A percentile compares a stretch with the other conserved stretches of the same genome.
These are phyloP conservation scores for Chrysoporthe cubensis DNA, from an alignment of 2,329 filamentous ascomycete genomes.

Conservation along the genomic window DNA sequence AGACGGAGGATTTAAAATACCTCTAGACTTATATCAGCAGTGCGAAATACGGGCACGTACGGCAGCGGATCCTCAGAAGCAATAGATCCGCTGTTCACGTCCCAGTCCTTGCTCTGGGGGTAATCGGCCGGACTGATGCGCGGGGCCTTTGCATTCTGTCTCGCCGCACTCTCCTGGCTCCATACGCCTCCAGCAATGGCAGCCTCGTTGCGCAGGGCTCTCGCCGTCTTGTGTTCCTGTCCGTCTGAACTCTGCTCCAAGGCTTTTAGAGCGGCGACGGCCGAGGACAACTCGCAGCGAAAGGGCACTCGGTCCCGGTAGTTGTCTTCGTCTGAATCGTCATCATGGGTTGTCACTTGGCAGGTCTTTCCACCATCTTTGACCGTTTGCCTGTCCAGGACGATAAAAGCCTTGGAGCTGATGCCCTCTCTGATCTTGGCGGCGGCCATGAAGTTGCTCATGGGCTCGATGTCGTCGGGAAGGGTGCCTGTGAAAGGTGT, in stretches of 20 bases:
- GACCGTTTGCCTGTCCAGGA: not conserved
- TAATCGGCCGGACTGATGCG: not conserved
- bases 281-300: not conserved
- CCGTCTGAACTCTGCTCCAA: not conserved
- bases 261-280: not conserved
- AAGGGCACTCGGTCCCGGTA: not conserved
- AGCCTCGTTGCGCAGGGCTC: not conserved
- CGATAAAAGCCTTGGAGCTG: not conserved
- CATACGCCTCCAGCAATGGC: not conserved
- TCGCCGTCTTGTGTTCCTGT: not conserved
- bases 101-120: not conserved
- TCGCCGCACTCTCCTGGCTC: not conserved
- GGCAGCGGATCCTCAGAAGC: not conserved
- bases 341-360: not conserved
- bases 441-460: not conserved
- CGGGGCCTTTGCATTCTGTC: not conserved
- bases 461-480: not conserved
- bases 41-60: not conserved
- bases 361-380: not conserved
- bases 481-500: not conserved
- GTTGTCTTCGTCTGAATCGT: not conserved
- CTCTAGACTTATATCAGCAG: not conserved
- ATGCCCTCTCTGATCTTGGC: not conserved
- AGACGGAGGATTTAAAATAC: not conserved
- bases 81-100: not conserved